A percentile compares a stretch with the other conserved stretches of the same genome.
phyloP scores from a whole-genome alignment of 305 asterid species.

The Lippia alba region DNA sequence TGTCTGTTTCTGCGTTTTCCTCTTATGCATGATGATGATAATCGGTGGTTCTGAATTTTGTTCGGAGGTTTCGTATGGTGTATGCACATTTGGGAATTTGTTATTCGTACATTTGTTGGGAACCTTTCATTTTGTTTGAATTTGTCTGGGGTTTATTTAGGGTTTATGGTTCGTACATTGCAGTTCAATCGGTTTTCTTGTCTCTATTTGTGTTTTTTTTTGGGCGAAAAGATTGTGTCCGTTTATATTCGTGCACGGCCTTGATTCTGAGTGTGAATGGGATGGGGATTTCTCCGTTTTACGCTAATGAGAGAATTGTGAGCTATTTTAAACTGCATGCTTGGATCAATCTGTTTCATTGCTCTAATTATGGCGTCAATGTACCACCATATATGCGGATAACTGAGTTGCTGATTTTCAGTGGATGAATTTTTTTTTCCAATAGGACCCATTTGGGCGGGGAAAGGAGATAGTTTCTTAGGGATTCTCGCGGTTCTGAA shows the following conservation, averaged over 20 bases:
- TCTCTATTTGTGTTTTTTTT: not conserved
- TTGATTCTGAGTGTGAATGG: not conserved
- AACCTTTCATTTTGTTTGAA: not conserved
- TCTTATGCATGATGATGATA: constrained; percentile 35
- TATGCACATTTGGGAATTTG: not conserved
- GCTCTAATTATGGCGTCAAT: constrained; percentile 2
- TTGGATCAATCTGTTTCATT: constrained; percentile 8
- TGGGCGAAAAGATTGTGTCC: not conserved
- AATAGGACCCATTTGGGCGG: not conserved
- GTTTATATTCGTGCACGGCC: not conserved
- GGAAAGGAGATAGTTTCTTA: constrained; percentile 1
- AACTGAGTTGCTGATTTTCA: constrained; percentile 7
- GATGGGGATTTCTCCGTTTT: not conserved
- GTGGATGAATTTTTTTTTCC: not conserved
- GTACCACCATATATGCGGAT: constrained; percentile 8
- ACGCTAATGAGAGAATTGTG: not conserved
- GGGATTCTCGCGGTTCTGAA: not conserved
- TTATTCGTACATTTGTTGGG: not conserved
- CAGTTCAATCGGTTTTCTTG: constrained; percentile 9
- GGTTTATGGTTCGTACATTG: constrained; percentile 34
- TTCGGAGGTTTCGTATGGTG: not conserved
- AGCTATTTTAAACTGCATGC: constrained; percentile 30
- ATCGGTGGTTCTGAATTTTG: constrained; percentile 9
- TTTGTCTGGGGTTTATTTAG: constrained; percentile 32
- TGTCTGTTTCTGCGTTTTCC: not conserved